phyloP scores from a whole-genome alignment of 176 grass and related monocot genomes.

The Zoysia japonica region DNA sequence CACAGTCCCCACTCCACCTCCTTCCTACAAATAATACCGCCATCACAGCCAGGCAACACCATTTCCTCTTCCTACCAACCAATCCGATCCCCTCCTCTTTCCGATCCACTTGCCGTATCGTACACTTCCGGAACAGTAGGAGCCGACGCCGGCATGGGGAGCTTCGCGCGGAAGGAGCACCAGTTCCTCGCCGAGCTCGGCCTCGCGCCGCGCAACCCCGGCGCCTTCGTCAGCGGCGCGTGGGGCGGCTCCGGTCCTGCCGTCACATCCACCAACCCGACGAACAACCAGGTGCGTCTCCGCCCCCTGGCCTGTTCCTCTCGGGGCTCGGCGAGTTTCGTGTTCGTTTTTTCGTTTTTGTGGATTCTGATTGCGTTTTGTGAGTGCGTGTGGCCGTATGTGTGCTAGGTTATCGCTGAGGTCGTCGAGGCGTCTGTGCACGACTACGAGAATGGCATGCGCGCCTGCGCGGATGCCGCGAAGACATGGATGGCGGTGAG shows the following conservation, averaged over 20 bases:
- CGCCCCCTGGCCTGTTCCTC: background rate
- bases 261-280: constrained; percentile 57
- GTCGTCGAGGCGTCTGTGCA: constrained; percentile 77
- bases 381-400: background rate
- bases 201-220: constrained; percentile 73
- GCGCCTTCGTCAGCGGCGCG: constrained; percentile 63
- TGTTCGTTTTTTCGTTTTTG: background rate
- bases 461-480: constrained; percentile 71
- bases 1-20: constrained; percentile 45
- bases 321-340: background rate
- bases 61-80: background rate
- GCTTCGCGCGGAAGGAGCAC: constrained; percentile 70
- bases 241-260: constrained; percentile 71
- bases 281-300: constrained; percentile 73
- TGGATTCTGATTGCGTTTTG: constrained; percentile 34
- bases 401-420: constrained; percentile 79
- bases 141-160: constrained; percentile 44
- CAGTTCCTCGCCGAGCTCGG: constrained; percentile 96
- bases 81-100: background rate
- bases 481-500: constrained; percentile 84
- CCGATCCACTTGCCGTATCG: background rate
- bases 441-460: constrained; percentile 86
- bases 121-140: background rate
- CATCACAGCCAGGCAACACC: no score
- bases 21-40: constrained; percentile 14